Percentiles rank a stretch among this genome's conserved stretches.
Evolutionary conservation across 2,329 filamentous ascomycete genomes (phyloP).

Genomic region (Sodiomyces alkalinus): DNA sequence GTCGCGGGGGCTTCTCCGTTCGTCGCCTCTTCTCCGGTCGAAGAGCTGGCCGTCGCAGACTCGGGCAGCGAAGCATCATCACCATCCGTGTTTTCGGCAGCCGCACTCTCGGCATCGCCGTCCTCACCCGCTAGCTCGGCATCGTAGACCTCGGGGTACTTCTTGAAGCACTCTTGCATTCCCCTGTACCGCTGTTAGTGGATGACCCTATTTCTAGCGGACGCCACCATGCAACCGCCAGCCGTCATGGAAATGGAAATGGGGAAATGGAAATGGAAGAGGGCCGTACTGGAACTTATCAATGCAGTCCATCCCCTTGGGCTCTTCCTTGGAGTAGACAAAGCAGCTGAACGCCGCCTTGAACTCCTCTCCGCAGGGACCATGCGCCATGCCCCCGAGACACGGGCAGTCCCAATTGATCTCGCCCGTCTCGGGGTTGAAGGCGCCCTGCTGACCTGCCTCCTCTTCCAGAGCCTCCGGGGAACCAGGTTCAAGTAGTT

Average conservation of each 20-base stretch:
- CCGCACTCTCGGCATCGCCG: slow-evolving; percentile 26
- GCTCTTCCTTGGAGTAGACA: slow-evolving; percentile 85
- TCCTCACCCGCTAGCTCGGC: slow-evolving; percentile 76
- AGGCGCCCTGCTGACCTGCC: slow-evolving; percentile 75
- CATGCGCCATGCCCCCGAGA: slow-evolving; percentile 90
- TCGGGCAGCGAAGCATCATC: slow-evolving; percentile 1
- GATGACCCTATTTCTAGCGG: slow-evolving; percentile 2
- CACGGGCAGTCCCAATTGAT: slow-evolving; percentile 99
- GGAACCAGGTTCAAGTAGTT: too few relatives aligned
- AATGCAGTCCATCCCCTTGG: slow-evolving; percentile 95
- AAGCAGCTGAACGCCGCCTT: slow-evolving; percentile 95
- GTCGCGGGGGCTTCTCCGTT: slow-evolving; percentile 2
- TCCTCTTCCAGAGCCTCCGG: slow-evolving; percentile 57
- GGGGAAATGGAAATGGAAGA: too few relatives aligned
- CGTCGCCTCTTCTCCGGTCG: slow-evolving; percentile 2
- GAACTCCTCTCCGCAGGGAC: slow-evolving; percentile 92
- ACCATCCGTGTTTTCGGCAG: slow-evolving; percentile 10
- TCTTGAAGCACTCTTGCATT: slow-evolving; percentile 95
- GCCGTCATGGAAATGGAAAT: too few relatives aligned
- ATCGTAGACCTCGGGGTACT: slow-evolving; percentile 86
- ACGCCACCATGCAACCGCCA: too few relatives aligned
- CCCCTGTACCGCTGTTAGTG: slow-evolving; percentile 38
- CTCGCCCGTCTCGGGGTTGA: slow-evolving; percentile 96
- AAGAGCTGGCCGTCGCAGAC: background rate
- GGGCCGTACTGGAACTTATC: slow-evolving; percentile 85